Conservation (phyloP, 768 basidiomycete genomes). For the Coprinellus aureogranulatus region DNA sequence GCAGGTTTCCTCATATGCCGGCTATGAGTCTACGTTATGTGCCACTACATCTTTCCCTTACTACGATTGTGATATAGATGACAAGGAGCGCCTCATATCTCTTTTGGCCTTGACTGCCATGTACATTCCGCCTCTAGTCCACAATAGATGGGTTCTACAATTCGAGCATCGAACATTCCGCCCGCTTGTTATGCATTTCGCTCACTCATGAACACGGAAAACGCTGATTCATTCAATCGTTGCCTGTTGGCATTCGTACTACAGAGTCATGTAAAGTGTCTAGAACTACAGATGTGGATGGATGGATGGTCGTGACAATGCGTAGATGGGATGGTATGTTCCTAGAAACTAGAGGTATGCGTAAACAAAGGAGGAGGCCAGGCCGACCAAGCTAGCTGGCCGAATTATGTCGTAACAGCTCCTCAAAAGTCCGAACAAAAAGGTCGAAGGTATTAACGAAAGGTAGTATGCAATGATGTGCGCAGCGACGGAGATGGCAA, state of each 20-base stretch:
- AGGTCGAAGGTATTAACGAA: neutral
- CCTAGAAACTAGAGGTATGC: neutral
- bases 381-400: neutral
- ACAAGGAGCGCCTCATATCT: too few relatives aligned
- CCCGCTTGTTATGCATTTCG: too few relatives aligned
- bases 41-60: too few relatives aligned
- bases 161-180: too few relatives aligned
- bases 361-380: neutral
- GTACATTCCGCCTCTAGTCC: too few relatives aligned
- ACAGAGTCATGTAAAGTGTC: neutral
- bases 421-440: neutral
- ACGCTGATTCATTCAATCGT: neutral
- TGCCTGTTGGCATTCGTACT: neutral
- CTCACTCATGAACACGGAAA: too few relatives aligned
- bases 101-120: too few relatives aligned
- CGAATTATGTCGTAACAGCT: neutral
- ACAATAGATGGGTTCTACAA: too few relatives aligned
- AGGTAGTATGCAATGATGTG: neutral
- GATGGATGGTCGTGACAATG: neutral
- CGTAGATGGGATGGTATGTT: neutral
- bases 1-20: too few relatives aligned
- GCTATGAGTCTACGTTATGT: too few relatives aligned
- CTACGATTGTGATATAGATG: too few relatives aligned
- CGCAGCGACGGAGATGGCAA: conserved; percentile 64
- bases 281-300: neutral